Evolutionary conservation across 2,329 filamentous ascomycete species (phyloP).

Genomic region (Epicoccum nigrum): DNA sequence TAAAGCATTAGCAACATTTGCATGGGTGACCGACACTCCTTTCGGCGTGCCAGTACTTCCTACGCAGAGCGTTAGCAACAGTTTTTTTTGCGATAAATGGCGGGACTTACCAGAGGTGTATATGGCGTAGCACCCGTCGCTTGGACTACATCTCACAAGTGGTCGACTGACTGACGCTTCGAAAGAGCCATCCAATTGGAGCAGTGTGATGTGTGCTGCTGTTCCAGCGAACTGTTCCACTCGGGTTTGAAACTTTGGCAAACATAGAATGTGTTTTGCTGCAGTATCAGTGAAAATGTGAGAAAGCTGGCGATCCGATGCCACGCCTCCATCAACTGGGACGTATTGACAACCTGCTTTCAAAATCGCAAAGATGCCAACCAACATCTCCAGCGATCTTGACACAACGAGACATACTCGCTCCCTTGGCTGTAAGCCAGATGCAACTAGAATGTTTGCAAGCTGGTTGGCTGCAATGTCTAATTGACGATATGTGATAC

Average conservation of each 20-base stretch:
- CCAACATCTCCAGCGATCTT: slow-evolving; percentile 62
- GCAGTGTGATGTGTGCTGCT: slow-evolving; percentile 22
- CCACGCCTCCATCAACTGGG: slow-evolving; percentile 61
- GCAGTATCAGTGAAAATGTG: slow-evolving; percentile 58
- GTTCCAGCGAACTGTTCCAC: slow-evolving; percentile 25
- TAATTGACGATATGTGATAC: slow-evolving; percentile 22
- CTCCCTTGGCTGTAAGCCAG: slow-evolving; percentile 45
- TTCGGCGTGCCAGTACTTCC: slow-evolving; percentile 64
- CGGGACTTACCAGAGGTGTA: slow-evolving; percentile 56
- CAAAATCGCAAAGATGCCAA: slow-evolving; percentile 63
- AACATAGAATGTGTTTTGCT: slow-evolving; percentile 56
- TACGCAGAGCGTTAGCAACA: slow-evolving; percentile 15
- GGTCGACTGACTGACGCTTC: slow-evolving; percentile 28
- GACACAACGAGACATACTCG: slow-evolving; percentile 62
- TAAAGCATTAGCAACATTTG: slow-evolving; percentile 61
- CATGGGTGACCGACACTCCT: slow-evolving; percentile 64
- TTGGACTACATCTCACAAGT: slow-evolving; percentile 17
- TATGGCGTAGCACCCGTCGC: slow-evolving; percentile 49
- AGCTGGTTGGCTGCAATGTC: slow-evolving; percentile 24
- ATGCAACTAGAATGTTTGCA: slow-evolving; percentile 27
- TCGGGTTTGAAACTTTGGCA: slow-evolving; percentile 44
- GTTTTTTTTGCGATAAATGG: neutral
- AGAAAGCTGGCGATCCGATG: slow-evolving; percentile 46
- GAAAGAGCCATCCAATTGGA: slow-evolving; percentile 22
- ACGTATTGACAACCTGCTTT: slow-evolving; percentile 66